Conservation (phyloP, 148 eudicot species). For the Fagopyrum esculentum region DNA sequence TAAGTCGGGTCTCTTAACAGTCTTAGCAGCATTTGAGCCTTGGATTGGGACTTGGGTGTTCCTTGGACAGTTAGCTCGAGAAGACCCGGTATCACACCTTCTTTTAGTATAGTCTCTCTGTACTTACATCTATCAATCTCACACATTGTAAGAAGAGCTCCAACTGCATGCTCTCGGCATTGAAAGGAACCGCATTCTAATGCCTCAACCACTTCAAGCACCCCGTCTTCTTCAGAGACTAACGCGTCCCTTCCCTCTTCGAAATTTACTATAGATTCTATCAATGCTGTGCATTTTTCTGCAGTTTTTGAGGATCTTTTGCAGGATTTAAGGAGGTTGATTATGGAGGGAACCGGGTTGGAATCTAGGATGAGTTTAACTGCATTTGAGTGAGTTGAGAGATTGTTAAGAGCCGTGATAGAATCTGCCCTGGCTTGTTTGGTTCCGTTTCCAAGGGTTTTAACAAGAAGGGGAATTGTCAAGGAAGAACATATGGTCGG, state of each 20-base stretch:
- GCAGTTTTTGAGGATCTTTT: constrained; percentile 70
- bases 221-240: constrained; percentile 75
- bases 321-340: constrained; percentile 54
- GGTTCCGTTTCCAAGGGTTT: constrained; percentile 44
- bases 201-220: constrained; percentile 81
- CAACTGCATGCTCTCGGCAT: constrained; percentile 83
- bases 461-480: constrained; percentile 70
- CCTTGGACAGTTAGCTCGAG: constrained; percentile 95
- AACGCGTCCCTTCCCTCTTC: constrained; percentile 56
- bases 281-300: constrained; percentile 70
- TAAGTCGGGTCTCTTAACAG: constrained; percentile 73
- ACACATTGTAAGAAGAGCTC: constrained; percentile 75
- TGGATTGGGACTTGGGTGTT: constrained; percentile 55
- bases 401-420: constrained; percentile 80
- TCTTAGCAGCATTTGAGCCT: constrained; percentile 62
- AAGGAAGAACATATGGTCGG: constrained; percentile 61
- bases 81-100: constrained; percentile 93
- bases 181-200: constrained; percentile 75
- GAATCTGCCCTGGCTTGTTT: constrained; percentile 73
- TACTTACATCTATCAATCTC: constrained; percentile 61
- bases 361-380: constrained; percentile 43
- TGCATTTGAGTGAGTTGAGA: constrained; percentile 61
- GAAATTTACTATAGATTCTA: constrained; percentile 63
- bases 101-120: constrained; percentile 74
- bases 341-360: constrained; percentile 52